Evolutionary conservation across 2,329 filamentous ascomycete genomes (phyloP), one percentile per base, ranked within the genome.

Genomic region (Akanthomyces muscarius): DNA sequence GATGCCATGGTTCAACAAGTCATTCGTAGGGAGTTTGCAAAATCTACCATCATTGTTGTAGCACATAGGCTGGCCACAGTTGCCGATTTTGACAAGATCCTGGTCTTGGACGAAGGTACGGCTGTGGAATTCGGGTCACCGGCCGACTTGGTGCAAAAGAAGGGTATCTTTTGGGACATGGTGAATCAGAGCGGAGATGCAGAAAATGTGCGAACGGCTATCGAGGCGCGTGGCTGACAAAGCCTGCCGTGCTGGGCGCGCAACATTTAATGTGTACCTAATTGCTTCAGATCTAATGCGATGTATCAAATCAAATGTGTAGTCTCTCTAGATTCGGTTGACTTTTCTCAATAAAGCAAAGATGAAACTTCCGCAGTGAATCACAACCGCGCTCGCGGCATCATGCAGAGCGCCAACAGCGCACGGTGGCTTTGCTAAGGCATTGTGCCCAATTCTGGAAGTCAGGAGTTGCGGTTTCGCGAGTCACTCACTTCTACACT

Each of bases 41-140:
- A 58, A 3, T 51, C 55, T 13, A 63, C 63, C 10, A 47, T 65
- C 18, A 41, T 66, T 16, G 61, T 61, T 23, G 63, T 66, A 21
- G 65, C 65, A 14, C 65, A 66, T 25, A 25, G 53, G 21, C 47
- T 66, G 4, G 52, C 36, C 5, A 65, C 65, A 3, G 53, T 66
- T 3, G 56, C 57, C 3, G 65, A 66, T n/a, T 63, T 56, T 33
- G 65, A 66, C 21, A 21, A 36, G 23, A 30, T 66, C 23, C 8
- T 66, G 11, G 65, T 65, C 11, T 16, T 66, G 51, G 54, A 63
- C 21, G 50, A 57, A 14, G 63, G 64, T 4, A 6, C 7, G 13
- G 48, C 58, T 8, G 55, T 44, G 0, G 63, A 64, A 45, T 23
- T 53, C 56, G 64, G 64, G 4, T 28, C 57, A 4, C 64, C 62